Evolutionary conservation across 2,329 filamentous ascomycete species (phyloP), one percentile per base, ranked within the genome.

Genomic region (Zymoseptoria ardabiliae): DNA sequence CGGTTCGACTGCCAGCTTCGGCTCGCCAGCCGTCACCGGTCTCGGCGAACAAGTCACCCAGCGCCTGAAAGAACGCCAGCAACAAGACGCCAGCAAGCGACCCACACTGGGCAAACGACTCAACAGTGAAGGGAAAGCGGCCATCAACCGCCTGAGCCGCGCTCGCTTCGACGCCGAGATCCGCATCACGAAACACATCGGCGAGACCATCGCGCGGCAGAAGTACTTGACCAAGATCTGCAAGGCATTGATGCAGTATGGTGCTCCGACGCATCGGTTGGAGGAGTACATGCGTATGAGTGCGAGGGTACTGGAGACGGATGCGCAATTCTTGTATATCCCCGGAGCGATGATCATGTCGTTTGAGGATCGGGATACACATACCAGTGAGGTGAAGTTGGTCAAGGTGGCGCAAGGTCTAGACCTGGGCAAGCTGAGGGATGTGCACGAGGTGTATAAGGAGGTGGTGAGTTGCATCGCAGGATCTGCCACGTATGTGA

Each of bases 311-410:
- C 81, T 97, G 45, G 89, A 92, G 73, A 92, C 96, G 17, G 89
- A 96, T 65, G 88, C 88, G 5, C 91, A 96, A 68, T 96, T 94
- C 67, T 77, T 96, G 21, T 53, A 96, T 71, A 84, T 96, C 28
- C 91, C 92, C 0, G 90, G 90, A 0, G 95, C 90, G 70, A 97
- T 97, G 92, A 89, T 97, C 58, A 88, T 96, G 70, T 93, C 90
- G 4, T 96, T 97, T 69, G 91, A 85, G 69, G 89, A 93, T 73
- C 75, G 77, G 4, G 76, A 80, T 0, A 90, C 88, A 0, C 88
- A 91, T 69, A 91, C 89, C 0, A 87, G 87, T n/a, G 88, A 91
- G 70, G 88, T 91, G 62, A 89, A 90, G 74, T 81, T 91, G 30
- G 85, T 91, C 6, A 82, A 86, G 11, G 82, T 84, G 0, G 75